Evolutionary conservation across 129 eudicot species (phyloP).

Genomic region (Kitagawia praeruptora): DNA sequence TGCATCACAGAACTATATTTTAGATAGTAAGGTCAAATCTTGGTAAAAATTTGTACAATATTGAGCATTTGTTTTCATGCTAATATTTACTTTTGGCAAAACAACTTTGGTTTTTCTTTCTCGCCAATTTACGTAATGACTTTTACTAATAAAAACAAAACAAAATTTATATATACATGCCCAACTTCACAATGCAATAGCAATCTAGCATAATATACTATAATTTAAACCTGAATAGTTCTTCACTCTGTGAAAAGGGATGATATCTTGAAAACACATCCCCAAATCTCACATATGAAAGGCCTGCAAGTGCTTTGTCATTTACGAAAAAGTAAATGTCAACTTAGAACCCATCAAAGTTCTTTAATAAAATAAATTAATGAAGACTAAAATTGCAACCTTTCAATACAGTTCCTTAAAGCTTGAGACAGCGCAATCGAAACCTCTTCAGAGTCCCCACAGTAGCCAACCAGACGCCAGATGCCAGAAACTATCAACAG

Average conservation of each 20-base stretch:
- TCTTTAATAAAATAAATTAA: neutral
- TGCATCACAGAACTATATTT: neutral
- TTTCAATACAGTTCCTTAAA: conserved; percentile 77
- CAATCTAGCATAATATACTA: neutral
- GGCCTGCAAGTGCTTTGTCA: conserved; percentile 64
- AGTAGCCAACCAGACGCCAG: conserved; percentile 94
- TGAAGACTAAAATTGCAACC: conserved; percentile 36
- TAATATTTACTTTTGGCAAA: neutral
- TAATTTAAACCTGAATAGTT: conserved; percentile 60
- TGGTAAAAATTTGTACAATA: neutral
- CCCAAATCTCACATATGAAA: conserved; percentile 87
- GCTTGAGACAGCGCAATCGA: conserved; percentile 95
- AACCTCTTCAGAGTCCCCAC: conserved; percentile 98
- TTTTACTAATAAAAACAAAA: neutral
- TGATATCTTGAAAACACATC: conserved; percentile 80
- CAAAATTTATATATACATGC: no score
- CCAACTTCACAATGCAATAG: neutral
- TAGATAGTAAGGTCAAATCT: neutral
- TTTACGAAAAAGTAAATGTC: neutral
- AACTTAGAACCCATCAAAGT: neutral
- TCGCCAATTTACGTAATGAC: neutral
- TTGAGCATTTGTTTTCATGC: neutral
- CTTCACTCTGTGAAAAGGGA: conserved; percentile 79
- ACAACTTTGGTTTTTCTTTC: neutral
- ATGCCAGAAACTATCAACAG: conserved; percentile 59